Evolutionary conservation across 768 basidiomycete species (phyloP).

Genomic region (Brasilioporus rufonigricans): DNA sequence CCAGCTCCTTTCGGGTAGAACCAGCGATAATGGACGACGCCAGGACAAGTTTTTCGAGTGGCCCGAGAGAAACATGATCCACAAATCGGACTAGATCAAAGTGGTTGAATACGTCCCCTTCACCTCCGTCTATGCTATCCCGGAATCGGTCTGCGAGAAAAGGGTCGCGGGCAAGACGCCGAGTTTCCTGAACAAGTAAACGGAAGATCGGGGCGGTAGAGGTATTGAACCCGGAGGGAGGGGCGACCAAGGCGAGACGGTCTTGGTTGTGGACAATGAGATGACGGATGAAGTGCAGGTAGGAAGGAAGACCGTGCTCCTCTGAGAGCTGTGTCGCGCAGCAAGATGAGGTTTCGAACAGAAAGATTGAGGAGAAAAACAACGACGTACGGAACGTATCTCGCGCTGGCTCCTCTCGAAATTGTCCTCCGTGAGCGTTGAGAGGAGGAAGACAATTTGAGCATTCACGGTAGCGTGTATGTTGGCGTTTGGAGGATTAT

Average conservation of each 20-base stretch:
- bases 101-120: constrained; percentile 77
- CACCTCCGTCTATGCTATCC: constrained; percentile 85
- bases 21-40: constrained; percentile 70
- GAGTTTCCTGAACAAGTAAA: constrained; percentile 85
- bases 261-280: constrained; percentile 86
- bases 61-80: constrained; percentile 76
- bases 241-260: constrained; percentile 56
- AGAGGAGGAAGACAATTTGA: constrained; percentile 96
- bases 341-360: constrained; percentile 10
- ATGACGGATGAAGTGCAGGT: constrained; percentile 95
- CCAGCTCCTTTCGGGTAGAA: constrained; percentile 57
- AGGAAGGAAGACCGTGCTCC: constrained; percentile 95
- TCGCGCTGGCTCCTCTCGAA: constrained; percentile 92
- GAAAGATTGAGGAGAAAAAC: constrained; percentile 12
- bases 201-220: constrained; percentile 79
- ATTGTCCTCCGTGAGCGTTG: constrained; percentile 95
- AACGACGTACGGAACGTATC: constrained; percentile 81
- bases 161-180: constrained; percentile 87
- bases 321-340: constrained; percentile 74
- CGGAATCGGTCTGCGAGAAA: constrained; percentile 88
- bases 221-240: constrained; percentile 68
- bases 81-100: constrained; percentile 83
- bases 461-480: constrained; percentile 93
- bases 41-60: constrained; percentile 79
- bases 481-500: constrained; percentile 79